Evolutionary conservation across 192 early-diverging fungal genomes (phyloP).

Genomic region (Rhizophagus clarus): DNA sequence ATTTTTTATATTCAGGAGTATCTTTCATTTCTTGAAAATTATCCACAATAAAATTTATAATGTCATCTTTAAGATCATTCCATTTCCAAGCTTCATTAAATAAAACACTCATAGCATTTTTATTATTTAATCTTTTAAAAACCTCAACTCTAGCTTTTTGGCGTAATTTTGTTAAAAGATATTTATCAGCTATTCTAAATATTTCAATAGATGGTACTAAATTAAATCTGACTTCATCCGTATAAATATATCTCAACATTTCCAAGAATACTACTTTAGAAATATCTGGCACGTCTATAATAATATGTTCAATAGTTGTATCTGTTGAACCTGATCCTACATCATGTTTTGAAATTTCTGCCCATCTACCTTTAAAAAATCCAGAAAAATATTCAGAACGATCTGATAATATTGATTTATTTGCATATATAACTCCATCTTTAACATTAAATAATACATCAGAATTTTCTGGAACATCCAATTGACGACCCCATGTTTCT

Average conservation of each 20-base stretch:
- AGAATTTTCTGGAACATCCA: conserved; percentile 11
- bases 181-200: conserved; percentile 16
- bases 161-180: conserved; percentile 1
- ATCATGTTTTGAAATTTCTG: not conserved
- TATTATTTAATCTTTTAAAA: not conserved
- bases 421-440: conserved; percentile 10
- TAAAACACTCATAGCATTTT: conserved; percentile 11
- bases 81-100: conserved; percentile 10
- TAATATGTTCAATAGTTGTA: not conserved
- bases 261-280: not conserved
- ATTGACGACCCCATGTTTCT: conserved; percentile 14
- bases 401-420: not conserved
- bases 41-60: conserved; percentile 9
- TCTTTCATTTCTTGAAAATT: conserved; percentile 10
- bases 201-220: not conserved
- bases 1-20: conserved; percentile 4
- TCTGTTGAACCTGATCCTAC: not conserved
- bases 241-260: conserved; percentile 24
- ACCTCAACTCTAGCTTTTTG: conserved; percentile 2
- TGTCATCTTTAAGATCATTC: conserved; percentile 22
- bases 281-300: conserved; percentile 5
- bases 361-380: conserved; percentile 15
- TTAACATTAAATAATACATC: conserved; percentile 15
- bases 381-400: conserved; percentile 8
- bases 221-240: not conserved